Evolutionary conservation across 345 rosid species (phyloP).

Genomic region (Ricinus communis): DNA sequence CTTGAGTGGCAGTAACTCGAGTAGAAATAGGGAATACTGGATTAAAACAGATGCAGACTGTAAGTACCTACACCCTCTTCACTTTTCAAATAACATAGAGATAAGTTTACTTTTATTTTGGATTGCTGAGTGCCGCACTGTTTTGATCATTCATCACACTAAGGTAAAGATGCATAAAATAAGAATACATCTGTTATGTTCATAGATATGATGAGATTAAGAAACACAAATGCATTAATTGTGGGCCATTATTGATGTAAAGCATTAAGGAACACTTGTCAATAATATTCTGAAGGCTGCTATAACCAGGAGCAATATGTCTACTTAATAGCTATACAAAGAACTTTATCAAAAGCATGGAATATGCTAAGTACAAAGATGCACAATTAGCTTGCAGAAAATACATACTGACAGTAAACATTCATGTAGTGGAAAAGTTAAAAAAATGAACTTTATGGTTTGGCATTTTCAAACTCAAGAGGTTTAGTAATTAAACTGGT

Average conservation of each 20-base stretch:
- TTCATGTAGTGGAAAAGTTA: too few relatives aligned
- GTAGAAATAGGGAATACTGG: slow-evolving; percentile 65
- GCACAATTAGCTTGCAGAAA: too few relatives aligned
- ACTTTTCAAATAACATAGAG: not conserved
- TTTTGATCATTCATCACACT: not conserved
- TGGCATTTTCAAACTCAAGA: too few relatives aligned
- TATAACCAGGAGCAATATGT: not conserved
- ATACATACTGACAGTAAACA: too few relatives aligned
- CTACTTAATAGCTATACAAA: not conserved
- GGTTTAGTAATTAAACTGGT: too few relatives aligned
- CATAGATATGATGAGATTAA: not conserved
- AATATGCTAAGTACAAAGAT: too few relatives aligned
- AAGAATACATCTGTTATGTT: not conserved
- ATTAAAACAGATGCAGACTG: slow-evolving; percentile 91
- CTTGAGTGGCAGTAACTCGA: slow-evolving; percentile 36
- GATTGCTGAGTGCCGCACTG: not conserved
- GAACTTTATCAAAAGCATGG: too few relatives aligned
- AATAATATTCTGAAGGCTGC: not conserved
- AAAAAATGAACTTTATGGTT: too few relatives aligned
- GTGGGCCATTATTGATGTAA: too few relatives aligned
- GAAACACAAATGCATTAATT: not conserved
- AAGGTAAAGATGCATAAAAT: slow-evolving; percentile 8
- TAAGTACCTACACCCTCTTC: slow-evolving; percentile 44
- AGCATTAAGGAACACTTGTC: not conserved
- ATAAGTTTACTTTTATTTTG: slow-evolving; percentile 4